Conservation (phyloP, 2,329 filamentous ascomycete genomes). For the Tothia fuscella region DNA sequence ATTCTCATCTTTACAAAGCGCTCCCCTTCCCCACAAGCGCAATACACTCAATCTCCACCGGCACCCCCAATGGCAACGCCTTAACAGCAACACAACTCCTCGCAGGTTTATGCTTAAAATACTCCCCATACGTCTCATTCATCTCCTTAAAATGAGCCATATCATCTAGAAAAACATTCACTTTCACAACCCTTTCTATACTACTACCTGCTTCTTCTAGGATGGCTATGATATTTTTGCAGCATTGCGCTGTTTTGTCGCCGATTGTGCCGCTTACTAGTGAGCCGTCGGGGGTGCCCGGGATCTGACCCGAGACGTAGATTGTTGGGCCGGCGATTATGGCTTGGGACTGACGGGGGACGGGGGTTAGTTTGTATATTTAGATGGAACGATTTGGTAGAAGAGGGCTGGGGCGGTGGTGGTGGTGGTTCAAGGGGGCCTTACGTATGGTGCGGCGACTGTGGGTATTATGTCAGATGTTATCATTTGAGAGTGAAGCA, state of each 20-base stretch:
- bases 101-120: constrained; percentile 72
- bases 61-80: constrained; percentile 72
- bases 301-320: constrained; percentile 68
- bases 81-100: constrained; percentile 84
- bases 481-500: neutral
- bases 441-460: constrained; percentile 11
- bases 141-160: constrained; percentile 83
- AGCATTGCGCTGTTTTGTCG: constrained; percentile 58
- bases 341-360: constrained; percentile 37
- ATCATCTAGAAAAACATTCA: constrained; percentile 74
- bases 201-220: constrained; percentile 69
- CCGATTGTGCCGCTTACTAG: constrained; percentile 53
- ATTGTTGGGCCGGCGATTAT: constrained; percentile 57
- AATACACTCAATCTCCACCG: constrained; percentile 85
- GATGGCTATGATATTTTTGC: constrained; percentile 73
- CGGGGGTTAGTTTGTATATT: constrained; percentile 4
- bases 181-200: constrained; percentile 76
- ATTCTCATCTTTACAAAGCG: neutral
- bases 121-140: constrained; percentile 77
- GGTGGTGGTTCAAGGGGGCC: neutral
- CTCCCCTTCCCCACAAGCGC: constrained; percentile 34
- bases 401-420: neutral
- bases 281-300: constrained; percentile 49
- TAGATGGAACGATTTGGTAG: constrained; percentile 1
- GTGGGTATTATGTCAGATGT: neutral